These are phyloP conservation scores for Lasiodiplodia hormozganensis DNA, from an alignment of 2,329 filamentous ascomycete species.

Conservation along the genomic window DNA sequence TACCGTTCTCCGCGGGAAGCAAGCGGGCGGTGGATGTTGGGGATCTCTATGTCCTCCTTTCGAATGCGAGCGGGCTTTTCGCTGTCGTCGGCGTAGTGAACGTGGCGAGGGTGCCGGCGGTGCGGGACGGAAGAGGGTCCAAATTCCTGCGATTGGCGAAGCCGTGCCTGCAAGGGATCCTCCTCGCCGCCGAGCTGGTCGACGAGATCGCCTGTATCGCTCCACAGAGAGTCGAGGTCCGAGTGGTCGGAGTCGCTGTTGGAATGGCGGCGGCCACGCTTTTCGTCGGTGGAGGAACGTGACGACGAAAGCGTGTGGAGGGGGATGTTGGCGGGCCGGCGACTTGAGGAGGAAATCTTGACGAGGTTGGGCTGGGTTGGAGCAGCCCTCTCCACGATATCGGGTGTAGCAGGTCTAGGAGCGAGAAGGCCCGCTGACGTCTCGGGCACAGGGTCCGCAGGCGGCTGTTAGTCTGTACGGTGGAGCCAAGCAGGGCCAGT, in stretches of 20 bases:
- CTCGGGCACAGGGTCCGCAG: constrained; percentile 29
- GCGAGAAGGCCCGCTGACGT: constrained; percentile 29
- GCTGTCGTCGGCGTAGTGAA: constrained; percentile 68
- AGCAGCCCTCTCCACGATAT: constrained; percentile 41
- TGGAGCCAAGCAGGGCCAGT: constrained; percentile 27
- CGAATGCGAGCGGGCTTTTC: constrained; percentile 51
- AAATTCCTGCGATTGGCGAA: constrained; percentile 70
- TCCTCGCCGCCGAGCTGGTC: constrained; percentile 86
- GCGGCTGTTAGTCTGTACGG: constrained; percentile 28
- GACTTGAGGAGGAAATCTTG: constrained; percentile 84
- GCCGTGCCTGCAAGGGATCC: constrained; percentile 77
- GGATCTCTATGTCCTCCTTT: constrained; percentile 81
- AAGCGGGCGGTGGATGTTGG: constrained; percentile 67
- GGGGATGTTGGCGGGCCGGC: constrained; percentile 85
- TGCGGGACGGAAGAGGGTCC: constrained; percentile 56
- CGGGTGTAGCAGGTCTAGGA: constrained; percentile 29
- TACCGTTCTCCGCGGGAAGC: constrained; percentile 71
- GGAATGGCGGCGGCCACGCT: constrained; percentile 58
- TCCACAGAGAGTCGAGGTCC: constrained; percentile 66
- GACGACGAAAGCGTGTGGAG: constrained; percentile 73
- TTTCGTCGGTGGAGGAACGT: constrained; percentile 55
- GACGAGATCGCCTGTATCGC: constrained; percentile 91
- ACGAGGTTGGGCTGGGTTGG: constrained; percentile 72
- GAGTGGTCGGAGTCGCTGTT: constrained; percentile 73
- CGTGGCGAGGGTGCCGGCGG: constrained; percentile 64